A percentile compares a stretch with the other conserved stretches of the same genome.
Evolutionary conservation across 306 rosid genomes (phyloP).

Genomic region (Leucaena leucocephala): DNA sequence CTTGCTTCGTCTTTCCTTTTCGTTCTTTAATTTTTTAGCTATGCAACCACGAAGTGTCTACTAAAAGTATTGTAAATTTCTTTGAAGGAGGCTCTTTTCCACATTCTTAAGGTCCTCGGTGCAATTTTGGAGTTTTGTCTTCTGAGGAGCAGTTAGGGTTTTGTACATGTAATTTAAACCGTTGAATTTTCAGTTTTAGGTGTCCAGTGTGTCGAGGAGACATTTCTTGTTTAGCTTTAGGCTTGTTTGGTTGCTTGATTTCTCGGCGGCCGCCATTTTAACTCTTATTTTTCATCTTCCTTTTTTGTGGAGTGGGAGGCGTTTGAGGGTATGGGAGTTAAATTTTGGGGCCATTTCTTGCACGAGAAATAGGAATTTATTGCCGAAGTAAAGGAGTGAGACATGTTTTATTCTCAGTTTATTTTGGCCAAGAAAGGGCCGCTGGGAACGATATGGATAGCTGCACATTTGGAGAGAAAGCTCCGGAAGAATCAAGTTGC

Average conservation of each 20-base stretch:
- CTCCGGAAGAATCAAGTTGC: constrained; percentile 99
- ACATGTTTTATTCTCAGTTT: constrained; percentile 98
- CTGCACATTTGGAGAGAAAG: constrained; percentile 99
- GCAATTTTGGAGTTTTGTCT: background rate
- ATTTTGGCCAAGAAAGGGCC: constrained; percentile 99
- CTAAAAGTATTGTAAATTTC: background rate
- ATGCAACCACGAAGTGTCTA: background rate
- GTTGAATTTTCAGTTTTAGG: background rate
- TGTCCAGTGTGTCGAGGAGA: background rate
- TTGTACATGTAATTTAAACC: background rate
- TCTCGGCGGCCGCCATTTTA: background rate
- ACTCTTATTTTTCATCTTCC: background rate
- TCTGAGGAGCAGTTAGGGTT: constrained; percentile 27
- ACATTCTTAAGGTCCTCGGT: background rate
- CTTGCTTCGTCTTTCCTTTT: background rate
- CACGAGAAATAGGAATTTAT: constrained; percentile 35
- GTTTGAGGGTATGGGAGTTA: constrained; percentile 27
- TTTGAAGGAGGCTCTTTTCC: background rate
- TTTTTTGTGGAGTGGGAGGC: background rate
- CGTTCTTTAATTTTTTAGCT: background rate
- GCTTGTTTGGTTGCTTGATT: background rate
- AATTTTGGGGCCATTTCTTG: constrained; percentile 25
- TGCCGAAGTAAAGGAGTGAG: constrained; percentile 39
- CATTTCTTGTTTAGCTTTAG: background rate
- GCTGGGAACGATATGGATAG: constrained; percentile 99